phyloP scores from a whole-genome alignment of 768 basidiomycete species.

The Tylopilus sp. region DNA sequence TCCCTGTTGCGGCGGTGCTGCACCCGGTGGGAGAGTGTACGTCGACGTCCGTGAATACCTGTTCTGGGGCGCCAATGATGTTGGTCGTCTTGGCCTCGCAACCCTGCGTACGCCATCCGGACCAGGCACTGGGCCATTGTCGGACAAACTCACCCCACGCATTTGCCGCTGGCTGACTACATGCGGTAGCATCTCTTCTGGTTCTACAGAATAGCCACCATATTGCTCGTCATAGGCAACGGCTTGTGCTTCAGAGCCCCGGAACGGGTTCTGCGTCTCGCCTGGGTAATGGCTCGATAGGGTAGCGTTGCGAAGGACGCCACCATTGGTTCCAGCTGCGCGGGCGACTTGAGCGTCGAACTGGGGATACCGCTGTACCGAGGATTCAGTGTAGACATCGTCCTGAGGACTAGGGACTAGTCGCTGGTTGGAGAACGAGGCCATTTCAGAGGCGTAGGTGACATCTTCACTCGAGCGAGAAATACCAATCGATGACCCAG shows the following conservation, averaged over 20 bases:
- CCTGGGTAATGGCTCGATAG: slow-evolving; percentile 38
- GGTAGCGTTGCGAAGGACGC: slow-evolving; percentile 39
- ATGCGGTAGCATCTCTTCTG: slow-evolving; percentile 33
- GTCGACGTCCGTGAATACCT: slow-evolving; percentile 67
- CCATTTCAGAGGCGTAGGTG: slow-evolving; percentile 32
- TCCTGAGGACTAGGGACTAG: slow-evolving; percentile 37
- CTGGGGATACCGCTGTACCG: slow-evolving; percentile 21
- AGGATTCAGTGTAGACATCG: slow-evolving; percentile 24
- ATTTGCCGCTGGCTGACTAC: slow-evolving; percentile 20
- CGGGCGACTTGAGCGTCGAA: slow-evolving; percentile 43
- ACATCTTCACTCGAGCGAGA: slow-evolving; percentile 45
- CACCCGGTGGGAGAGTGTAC: slow-evolving; percentile 67
- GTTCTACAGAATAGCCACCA: slow-evolving; percentile 31
- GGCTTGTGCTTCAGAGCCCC: slow-evolving; percentile 41
- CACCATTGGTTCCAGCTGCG: slow-evolving; percentile 34
- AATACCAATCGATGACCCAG: slow-evolving; percentile 39
- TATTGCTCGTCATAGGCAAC: slow-evolving; percentile 38
- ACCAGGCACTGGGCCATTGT: slow-evolving; percentile 79
- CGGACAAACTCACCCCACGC: slow-evolving; percentile 76
- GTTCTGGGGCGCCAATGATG: slow-evolving; percentile 61
- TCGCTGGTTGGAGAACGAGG: slow-evolving; percentile 42
- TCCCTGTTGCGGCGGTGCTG: slow-evolving; percentile 56
- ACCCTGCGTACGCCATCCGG: slow-evolving; percentile 79
- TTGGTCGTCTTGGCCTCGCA: slow-evolving; percentile 60
- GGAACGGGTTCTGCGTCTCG: slow-evolving; percentile 59